Evolutionary conservation across 371 early-diverging fungal species (phyloP).

Genomic region (Nematocida minor): DNA sequence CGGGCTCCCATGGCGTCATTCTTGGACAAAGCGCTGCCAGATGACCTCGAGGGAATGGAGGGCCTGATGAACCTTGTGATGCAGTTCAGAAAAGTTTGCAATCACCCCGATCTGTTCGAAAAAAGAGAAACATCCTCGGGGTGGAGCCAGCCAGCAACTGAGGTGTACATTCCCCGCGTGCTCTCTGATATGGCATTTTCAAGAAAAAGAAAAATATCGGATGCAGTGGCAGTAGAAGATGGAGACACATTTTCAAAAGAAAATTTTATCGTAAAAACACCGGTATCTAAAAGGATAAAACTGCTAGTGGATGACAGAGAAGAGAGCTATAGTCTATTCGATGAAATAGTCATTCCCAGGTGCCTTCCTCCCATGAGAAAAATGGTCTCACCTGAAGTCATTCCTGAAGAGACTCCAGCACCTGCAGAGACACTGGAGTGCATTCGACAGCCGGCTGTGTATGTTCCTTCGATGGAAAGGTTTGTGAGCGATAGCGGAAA

Average conservation of each 20-base stretch:
- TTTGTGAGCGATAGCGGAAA: slow-evolving; percentile 87
- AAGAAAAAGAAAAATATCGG: background rate
- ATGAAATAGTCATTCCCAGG: background rate
- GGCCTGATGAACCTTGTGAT: slow-evolving; percentile 84
- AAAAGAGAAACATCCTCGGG: slow-evolving; percentile 68
- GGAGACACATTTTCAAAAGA: background rate
- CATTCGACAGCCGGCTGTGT: background rate
- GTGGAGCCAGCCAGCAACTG: slow-evolving; percentile 24
- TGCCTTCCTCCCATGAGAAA: slow-evolving; percentile 2
- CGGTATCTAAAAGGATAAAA: background rate
- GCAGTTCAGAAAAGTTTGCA: slow-evolving; percentile 93
- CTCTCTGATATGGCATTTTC: background rate
- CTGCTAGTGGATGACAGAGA: background rate
- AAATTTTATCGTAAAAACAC: background rate
- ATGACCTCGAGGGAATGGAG: slow-evolving; percentile 66
- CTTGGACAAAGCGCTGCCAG: slow-evolving; percentile 32
- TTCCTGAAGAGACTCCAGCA: background rate
- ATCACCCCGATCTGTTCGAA: slow-evolving; percentile 93
- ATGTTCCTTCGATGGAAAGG: slow-evolving; percentile 33
- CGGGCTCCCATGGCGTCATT: slow-evolving; percentile 47
- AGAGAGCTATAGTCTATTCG: background rate
- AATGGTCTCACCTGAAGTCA: slow-evolving; percentile 3
- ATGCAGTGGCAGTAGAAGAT: background rate
- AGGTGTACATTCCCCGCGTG: slow-evolving; percentile 3
- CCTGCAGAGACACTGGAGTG: background rate